phyloP scores from a whole-genome alignment of 1,284 basidiomycete genomes.

The Gymnopus androsaceus region DNA sequence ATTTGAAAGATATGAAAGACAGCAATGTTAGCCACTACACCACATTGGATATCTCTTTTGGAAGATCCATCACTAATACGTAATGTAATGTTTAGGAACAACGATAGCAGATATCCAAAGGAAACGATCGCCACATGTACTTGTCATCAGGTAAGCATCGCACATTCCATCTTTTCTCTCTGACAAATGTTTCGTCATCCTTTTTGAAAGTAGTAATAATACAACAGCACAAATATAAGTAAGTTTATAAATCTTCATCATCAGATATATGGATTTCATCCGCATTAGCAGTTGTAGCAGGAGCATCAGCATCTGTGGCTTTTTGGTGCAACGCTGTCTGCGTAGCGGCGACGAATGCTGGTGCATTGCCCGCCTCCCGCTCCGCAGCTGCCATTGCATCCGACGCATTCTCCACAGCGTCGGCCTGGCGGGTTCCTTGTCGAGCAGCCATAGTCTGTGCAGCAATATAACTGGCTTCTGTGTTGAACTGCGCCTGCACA shows the following conservation, averaged over 20 bases:
- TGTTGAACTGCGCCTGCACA: constrained; percentile 98
- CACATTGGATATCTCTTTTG: no score
- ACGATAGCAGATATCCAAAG: no score
- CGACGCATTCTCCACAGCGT: constrained; percentile 53
- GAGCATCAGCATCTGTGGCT: constrained; percentile 24
- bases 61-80: no score
- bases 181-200: no score
- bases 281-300: constrained; percentile 50
- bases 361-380: constrained; percentile 29
- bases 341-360: constrained; percentile 54
- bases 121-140: no score
- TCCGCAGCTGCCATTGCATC: constrained; percentile 31
- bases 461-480: constrained; percentile 87
- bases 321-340: constrained; percentile 32
- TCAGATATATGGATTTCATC: constrained; percentile 87
- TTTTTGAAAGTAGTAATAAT: no score
- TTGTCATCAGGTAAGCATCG: no score
- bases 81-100: no score
- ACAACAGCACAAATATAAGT: constrained; percentile 11
- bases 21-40: no score
- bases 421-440: constrained; percentile 51
- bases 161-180: no score
- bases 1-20: no score
- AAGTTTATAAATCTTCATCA: constrained; percentile 60
- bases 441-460: constrained; percentile 80